These are phyloP conservation scores for Stephanodiscus minutulus DNA, from an alignment of 108 stramenopile genomes.

Conservation along the genomic window DNA sequence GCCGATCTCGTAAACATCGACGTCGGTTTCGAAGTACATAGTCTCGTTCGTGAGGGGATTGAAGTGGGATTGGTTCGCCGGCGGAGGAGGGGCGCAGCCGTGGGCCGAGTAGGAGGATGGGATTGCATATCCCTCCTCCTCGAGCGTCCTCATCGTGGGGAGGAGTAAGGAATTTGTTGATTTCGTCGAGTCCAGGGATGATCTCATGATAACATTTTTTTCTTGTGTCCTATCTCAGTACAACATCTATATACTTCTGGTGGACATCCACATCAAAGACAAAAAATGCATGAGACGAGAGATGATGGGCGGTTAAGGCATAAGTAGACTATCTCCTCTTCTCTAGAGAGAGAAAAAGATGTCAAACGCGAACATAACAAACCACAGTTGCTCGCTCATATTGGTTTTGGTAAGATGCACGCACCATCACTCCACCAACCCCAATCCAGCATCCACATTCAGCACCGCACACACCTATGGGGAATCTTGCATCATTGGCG, in stretches of 20 bases:
- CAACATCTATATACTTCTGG: neutral
- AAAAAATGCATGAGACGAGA: too few relatives aligned
- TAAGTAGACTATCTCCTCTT: too few relatives aligned
- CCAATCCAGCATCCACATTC: too few relatives aligned
- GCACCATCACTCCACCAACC: too few relatives aligned
- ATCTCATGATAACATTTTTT: neutral
- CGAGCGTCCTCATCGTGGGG: neutral
- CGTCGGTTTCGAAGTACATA: constrained; percentile 16
- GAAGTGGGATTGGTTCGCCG: constrained; percentile 23
- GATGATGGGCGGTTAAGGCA: too few relatives aligned
- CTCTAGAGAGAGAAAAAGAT: too few relatives aligned
- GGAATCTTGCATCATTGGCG: neutral
- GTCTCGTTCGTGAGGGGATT: constrained; percentile 37
- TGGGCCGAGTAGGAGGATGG: neutral
- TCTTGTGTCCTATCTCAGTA: neutral
- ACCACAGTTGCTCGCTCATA: too few relatives aligned
- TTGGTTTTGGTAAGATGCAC: too few relatives aligned
- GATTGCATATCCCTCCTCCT: neutral
- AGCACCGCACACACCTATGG: too few relatives aligned
- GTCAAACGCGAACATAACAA: too few relatives aligned
- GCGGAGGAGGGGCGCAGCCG: constrained; percentile 34
- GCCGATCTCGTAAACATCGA: constrained; percentile 30
- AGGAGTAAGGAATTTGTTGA: neutral
- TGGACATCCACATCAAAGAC: too few relatives aligned
- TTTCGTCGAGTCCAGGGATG: neutral